phyloP scores from a whole-genome alignment of 345 rosid genomes.

The Theobroma cacao region DNA sequence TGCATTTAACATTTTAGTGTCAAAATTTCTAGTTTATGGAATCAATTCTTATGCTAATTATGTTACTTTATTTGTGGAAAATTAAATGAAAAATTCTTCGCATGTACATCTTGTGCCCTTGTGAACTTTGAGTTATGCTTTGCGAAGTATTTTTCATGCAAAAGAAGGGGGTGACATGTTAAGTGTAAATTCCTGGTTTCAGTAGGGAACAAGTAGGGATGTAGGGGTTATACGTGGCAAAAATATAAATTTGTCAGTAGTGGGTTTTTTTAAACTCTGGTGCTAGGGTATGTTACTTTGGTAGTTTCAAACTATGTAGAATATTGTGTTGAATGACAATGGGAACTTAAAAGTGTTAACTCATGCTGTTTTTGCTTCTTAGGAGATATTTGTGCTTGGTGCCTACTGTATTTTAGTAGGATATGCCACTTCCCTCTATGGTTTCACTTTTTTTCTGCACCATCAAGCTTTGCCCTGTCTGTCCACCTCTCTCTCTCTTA shows the following conservation, averaged over 20 bases:
- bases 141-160: neutral
- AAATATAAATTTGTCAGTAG: neutral
- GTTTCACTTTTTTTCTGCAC: neutral
- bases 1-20: neutral
- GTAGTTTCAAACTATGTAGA: neutral
- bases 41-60: neutral
- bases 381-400: neutral
- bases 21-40: neutral
- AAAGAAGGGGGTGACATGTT: neutral
- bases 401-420: neutral
- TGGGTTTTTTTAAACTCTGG: neutral
- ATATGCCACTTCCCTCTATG: neutral
- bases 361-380: neutral
- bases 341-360: neutral
- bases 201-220: neutral
- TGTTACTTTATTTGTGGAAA: neutral
- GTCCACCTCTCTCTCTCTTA: neutral
- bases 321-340: neutral
- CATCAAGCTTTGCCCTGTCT: neutral
- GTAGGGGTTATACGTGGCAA: neutral
- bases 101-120: neutral
- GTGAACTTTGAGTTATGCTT: neutral
- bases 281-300: neutral
- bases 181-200: neutral
- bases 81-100: neutral